Evolutionary conservation across 176 grass and related monocot species (phyloP), one percentile per base, ranked within the genome.

Genomic region (Thinopyrum elongatum): DNA sequence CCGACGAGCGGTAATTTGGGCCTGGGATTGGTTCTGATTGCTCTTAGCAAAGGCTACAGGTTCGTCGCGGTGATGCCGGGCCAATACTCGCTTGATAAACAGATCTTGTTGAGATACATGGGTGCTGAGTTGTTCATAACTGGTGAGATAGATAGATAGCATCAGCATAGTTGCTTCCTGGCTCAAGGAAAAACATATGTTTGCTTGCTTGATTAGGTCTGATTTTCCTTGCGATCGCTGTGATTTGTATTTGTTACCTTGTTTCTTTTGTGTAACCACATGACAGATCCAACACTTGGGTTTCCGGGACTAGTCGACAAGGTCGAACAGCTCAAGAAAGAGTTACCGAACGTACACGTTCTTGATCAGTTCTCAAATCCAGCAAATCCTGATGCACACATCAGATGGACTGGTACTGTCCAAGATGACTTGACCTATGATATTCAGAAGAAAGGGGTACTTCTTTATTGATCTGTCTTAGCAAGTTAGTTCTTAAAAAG

Each of bases 11-110:
- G 94, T 58, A 95, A 95, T 74, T 53, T 95, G 8, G 94, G 94
- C 36, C 86, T 93, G 19, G 87, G 91, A 17, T 65, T 96, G 23
- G 30, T 69, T 7, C 79, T 63, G 44, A 77, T 90, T 77, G 89
- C 87, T 81, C 26, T 93, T 22, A 80, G 67, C 46, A 93, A 87
- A 86, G 89, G 94, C 1, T 96, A 96, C 82, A 90, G 86, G 59
- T 96, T 96, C 26, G 78, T 91, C 21, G 89, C 89, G 17, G 87
- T 93, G 39, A 86, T 93, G 89, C 94, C 94, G n/a, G 82, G 67
- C 73, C 30, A 82, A 6, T 93, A 88, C 38, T 94, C 89, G 29
- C 75, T 94, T 23, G 94, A 97, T 51, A 97, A 94, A 49, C 89
- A 78, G 61, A 90, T 97, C 30, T 51, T 97, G 21, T 65, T 97